These are phyloP conservation scores for Trametes pubescens DNA, from an alignment of 1,284 basidiomycete genomes.

Conservation along the genomic window DNA sequence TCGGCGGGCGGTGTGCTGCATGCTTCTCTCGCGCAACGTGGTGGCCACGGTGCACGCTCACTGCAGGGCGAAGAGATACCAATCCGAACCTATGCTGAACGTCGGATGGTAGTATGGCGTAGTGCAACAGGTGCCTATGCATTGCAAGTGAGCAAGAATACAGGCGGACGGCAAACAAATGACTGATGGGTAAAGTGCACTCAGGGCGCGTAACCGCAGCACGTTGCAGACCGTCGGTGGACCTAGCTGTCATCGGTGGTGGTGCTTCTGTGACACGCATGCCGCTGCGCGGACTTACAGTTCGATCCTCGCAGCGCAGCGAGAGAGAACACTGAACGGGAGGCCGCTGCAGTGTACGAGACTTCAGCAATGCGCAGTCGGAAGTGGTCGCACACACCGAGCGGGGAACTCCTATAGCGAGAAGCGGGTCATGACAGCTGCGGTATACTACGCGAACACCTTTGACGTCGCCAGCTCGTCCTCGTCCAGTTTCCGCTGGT, in stretches of 20 bases:
- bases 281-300: background rate
- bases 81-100: background rate
- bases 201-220: background rate
- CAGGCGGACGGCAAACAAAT: too few species aligned
- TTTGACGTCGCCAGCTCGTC: constrained; percentile 87
- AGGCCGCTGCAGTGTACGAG: background rate
- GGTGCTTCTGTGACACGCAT: background rate
- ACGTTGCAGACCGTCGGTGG: background rate
- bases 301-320: background rate
- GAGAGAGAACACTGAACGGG: background rate
- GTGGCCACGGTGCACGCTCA: background rate
- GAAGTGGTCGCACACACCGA: constrained; percentile 9
- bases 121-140: background rate
- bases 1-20: background rate
- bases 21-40: constrained; percentile 5
- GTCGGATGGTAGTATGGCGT: background rate
- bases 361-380: constrained; percentile 11
- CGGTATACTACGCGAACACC: constrained; percentile 76
- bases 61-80: background rate
- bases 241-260: background rate
- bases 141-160: background rate
- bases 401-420: constrained; percentile 2
- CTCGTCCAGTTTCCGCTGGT: constrained; percentile 72
- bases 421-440: background rate
- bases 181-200: too few species aligned